Evolutionary conservation across 495 filamentous ascomycete species (phyloP).

Genomic region (Antarctomyces pellizariae): DNA sequence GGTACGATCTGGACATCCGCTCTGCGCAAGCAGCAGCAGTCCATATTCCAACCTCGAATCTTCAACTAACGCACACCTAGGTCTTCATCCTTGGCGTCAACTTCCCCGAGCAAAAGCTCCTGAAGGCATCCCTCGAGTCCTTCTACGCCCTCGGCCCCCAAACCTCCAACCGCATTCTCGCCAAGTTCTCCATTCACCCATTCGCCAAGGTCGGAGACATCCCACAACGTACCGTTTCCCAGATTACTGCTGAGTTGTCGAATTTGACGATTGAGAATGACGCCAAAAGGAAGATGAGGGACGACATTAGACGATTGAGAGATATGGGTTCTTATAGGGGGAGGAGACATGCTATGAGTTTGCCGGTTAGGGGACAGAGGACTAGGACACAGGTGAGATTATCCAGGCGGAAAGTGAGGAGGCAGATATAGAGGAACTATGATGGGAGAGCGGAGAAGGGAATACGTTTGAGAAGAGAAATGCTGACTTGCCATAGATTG

Average conservation of each 20-base stretch:
- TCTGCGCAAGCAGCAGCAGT: too few species aligned
- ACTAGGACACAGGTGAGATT: slow-evolving; percentile 56
- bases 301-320: slow-evolving; percentile 67
- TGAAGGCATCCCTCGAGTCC: slow-evolving; percentile 62
- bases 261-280: slow-evolving; percentile 92
- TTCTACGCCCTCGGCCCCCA: slow-evolving; percentile 80
- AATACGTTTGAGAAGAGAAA: slow-evolving; percentile 3
- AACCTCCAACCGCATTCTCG: slow-evolving; percentile 47
- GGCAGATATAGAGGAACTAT: too few species aligned
- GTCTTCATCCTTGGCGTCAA: slow-evolving; percentile 69
- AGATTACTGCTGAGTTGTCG: slow-evolving; percentile 63
- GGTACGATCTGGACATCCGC: too few species aligned
- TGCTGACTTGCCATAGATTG: slow-evolving; percentile 25
- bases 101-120: slow-evolving; percentile 60
- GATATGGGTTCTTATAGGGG: slow-evolving; percentile 87
- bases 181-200: slow-evolving; percentile 69
- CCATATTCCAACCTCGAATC: too few species aligned
- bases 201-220: slow-evolving; percentile 51
- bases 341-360: slow-evolving; percentile 65
- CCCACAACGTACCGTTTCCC: slow-evolving; percentile 43
- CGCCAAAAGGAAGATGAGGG: slow-evolving; percentile 43
- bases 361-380: slow-evolving; percentile 72
- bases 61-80: too few species aligned
- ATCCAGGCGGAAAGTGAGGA: too few species aligned
- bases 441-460: slow-evolving; percentile 3